phyloP scores from a whole-genome alignment of 768 basidiomycete species.

The button mushroom (Agaricus bisporus) region DNA sequence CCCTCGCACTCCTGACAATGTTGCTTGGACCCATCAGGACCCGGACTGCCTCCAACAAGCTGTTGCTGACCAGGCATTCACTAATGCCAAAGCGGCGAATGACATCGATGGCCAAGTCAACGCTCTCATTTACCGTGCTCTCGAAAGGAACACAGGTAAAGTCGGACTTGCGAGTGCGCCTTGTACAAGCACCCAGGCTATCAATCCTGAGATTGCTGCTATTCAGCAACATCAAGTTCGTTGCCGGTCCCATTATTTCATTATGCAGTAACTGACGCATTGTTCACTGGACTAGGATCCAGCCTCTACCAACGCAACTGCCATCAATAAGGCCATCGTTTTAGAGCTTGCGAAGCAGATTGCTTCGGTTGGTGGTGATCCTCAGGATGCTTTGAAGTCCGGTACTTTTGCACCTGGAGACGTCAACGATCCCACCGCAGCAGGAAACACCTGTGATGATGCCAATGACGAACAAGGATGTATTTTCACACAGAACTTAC shows the following conservation, averaged over 20 bases:
- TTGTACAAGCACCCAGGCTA: constrained; percentile 51
- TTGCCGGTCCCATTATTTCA: not conserved
- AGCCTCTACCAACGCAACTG: constrained; percentile 49
- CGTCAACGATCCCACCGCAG: constrained; percentile 43
- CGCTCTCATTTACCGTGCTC: constrained; percentile 56
- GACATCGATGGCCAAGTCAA: constrained; percentile 50
- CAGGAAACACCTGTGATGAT: constrained; percentile 51
- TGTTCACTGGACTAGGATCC: constrained; percentile 37
- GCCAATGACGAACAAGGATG: constrained; percentile 50
- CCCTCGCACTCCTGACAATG: not conserved
- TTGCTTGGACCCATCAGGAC: constrained; percentile 27
- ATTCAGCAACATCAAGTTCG: constrained; percentile 53
- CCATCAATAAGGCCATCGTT: constrained; percentile 56
- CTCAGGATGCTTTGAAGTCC: constrained; percentile 48
- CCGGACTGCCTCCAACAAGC: constrained; percentile 60
- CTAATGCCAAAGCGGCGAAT: constrained; percentile 60
- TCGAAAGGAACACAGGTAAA: constrained; percentile 58
- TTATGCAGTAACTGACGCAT: not conserved
- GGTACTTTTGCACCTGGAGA: constrained; percentile 60
- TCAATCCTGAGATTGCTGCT: constrained; percentile 62
- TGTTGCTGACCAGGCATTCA: constrained; percentile 64
- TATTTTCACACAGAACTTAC: constrained; percentile 56
- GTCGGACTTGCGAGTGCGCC: constrained; percentile 39
- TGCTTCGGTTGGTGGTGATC: constrained; percentile 55
- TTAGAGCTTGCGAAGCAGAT: constrained; percentile 64